These are phyloP conservation scores for Pinus taeda DNA, from an alignment of 75 land plant species.

Conservation along the genomic window DNA sequence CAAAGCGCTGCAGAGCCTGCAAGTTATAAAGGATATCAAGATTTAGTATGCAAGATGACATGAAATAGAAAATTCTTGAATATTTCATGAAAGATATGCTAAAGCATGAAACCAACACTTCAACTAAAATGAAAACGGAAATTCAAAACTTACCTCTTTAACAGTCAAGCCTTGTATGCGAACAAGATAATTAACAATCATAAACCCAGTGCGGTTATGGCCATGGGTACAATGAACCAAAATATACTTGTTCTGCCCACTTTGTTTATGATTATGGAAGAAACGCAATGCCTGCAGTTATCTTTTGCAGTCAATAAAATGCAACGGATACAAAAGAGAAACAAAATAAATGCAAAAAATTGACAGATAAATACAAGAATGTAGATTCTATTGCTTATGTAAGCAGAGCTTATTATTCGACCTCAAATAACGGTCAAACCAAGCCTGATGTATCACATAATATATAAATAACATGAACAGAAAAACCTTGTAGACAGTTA, in stretches of 20 bases:
- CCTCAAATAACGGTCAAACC: neutral
- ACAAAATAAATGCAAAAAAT: neutral
- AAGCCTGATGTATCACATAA: too few relatives aligned
- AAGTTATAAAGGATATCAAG: conserved; percentile 12
- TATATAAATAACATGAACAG: neutral
- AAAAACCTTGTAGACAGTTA: neutral
- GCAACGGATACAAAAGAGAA: neutral
- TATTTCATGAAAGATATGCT: neutral
- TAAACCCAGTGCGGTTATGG: conserved; percentile 93
- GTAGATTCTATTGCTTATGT: neutral
- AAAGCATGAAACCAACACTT: neutral
- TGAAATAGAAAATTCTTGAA: neutral
- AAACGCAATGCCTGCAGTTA: conserved; percentile 63
- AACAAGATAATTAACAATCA: conserved; percentile 89
- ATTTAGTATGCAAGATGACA: neutral
- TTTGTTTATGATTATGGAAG: conserved; percentile 35
- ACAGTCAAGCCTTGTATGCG: conserved; percentile 58
- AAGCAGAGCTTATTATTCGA: neutral
- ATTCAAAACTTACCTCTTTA: conserved; percentile 41
- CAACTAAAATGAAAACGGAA: conserved; percentile 1
- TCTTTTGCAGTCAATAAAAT: neutral
- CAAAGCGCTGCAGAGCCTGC: conserved; percentile 76
- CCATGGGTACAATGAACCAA: conserved; percentile 99
- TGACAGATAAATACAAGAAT: neutral
- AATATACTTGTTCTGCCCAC: conserved; percentile 52